Percentiles rank a stretch among this genome's conserved stretches.
Conservation (phyloP, 352 stramenopile genomes). For the Pythium plurisporium region DNA sequence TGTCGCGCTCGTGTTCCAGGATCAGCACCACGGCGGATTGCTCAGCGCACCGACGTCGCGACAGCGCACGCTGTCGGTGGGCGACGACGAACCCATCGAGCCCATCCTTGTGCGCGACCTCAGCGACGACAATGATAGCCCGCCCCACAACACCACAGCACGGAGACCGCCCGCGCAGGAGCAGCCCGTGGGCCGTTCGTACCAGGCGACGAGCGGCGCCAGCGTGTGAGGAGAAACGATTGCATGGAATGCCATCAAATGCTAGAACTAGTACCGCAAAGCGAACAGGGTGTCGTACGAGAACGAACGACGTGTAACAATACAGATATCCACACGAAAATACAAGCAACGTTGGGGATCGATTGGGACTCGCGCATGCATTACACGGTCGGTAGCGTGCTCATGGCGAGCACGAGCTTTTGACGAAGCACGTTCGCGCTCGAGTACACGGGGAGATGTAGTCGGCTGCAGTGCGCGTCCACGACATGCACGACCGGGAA, state of each 20-base stretch:
- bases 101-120: constrained; percentile 36
- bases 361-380: neutral
- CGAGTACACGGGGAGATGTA: constrained; percentile 67
- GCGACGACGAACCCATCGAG: constrained; percentile 49
- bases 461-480: constrained; percentile 22
- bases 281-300: neutral
- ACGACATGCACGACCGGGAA: constrained; percentile 49
- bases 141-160: neutral
- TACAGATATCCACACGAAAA: neutral
- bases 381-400: constrained; percentile 15
- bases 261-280: too few relatives aligned
- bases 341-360: too few relatives aligned
- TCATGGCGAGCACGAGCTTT: constrained; percentile 63
- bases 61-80: constrained; percentile 51
- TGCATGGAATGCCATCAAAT: neutral
- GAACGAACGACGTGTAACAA: neutral
- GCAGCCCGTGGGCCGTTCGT: constrained; percentile 3
- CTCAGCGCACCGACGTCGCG: constrained; percentile 51
- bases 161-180: constrained; percentile 3
- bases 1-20: constrained; percentile 59
- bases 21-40: constrained; percentile 49
- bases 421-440: constrained; percentile 36
- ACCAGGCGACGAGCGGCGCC: neutral
- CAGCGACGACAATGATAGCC: constrained; percentile 2
- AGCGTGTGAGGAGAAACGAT: neutral